Base-by-base conservation (phyloP, 2,329 filamentous ascomycete species). In the Colletotrichum tanaceti region DNA sequence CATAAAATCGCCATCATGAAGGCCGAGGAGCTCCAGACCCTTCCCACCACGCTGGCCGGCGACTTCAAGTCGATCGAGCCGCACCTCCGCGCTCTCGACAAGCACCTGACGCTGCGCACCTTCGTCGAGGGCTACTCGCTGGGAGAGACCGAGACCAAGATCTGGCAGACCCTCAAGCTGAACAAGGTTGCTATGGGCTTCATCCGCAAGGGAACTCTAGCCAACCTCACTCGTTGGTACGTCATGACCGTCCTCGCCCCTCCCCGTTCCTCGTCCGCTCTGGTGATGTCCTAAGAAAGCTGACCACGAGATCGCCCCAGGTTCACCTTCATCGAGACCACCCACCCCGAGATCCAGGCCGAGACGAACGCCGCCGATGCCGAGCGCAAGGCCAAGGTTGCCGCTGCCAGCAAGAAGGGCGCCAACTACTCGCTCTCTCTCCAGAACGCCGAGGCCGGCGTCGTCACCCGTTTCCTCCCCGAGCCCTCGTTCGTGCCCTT, bases 391-490 rank as follows among this genome's bases (percentile, higher is more conserved):
- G 88, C 88, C 73, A 93, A 92, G 84, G 89, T 91, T 72, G 85
- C 85, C 44, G 88, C 88, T 24, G 87, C 87, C 72, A 90, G 88
- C 75, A 93, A 93, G 78, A 91, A 92, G 60, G 93, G 93, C 72
- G 93, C 88, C 67, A 97, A 90, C 84, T 98, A 96, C 81, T 94
- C 97, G 77, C 92, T 98, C 78, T 91, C 90, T 2, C 86, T 98
- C 44, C 89, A 92, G 75, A 92, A 97, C 77, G 91, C 92, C 10
- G 93, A 95, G 44, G 90, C 95, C 78, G 94, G 93, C 3, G 94
- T 98, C 66, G 93, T 98, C 22, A 97, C 93, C 24, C 87, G 94
- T 74, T 98, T 98, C 82, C 90, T 95, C 18, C 95, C 95, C 4
- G 95, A 98, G 89, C 95, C 95, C 72, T 97, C 93, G 85, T 92